Base-by-base conservation (phyloP, 2,329 filamentous ascomycete genomes). In the Tolypocladium amazonense region DNA sequence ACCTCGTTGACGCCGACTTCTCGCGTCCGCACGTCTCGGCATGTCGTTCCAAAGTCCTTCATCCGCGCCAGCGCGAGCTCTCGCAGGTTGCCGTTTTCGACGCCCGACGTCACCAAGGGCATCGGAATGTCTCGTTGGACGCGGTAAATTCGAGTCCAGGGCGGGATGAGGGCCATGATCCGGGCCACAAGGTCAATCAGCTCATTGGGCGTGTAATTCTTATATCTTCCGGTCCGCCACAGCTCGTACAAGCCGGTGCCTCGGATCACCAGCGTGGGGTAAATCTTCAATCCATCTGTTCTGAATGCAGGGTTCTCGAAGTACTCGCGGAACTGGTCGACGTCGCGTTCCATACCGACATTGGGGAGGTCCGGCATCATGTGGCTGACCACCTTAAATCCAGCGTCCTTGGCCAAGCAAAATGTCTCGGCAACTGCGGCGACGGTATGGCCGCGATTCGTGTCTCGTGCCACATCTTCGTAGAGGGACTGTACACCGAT, bases 341-440 rank as follows among this genome's bases (percentile, higher is more conserved):
- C 80, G 71, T 99, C 94, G 68, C 94, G 88, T 76, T 99, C 95
- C 89, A 97, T 96, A 60, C 94, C 94, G 2, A 99, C 94, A 68
- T 99, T 99, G 4, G 94, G 94, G 56, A 99, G 77, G 71, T 99
- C 94, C 1, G 94, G 94, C 94, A 99, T 99, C 94, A 99, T 99
- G 76, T 99, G 94, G 65, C 90, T 96, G 63, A 99, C 94, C 0
- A 99, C 94, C 74, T 99, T 99, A 82, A 96, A 99, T 0, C 94
- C 94, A 7, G 95, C 92, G 73, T 99, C 95, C 75, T 99, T 99
- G 64, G 94, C 87, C n/a, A 97, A 81, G 66, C 90, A 95, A 72
- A 99, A 99, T 0, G 94, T 99, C 75, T 99, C 92, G 37, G 92
- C 93, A 0, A 99, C 94, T 1, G 95, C 85, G 8, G 92, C 91